A percentile compares a stretch with the other conserved stretches of the same genome.
phyloP scores from a whole-genome alignment of 352 stramenopile genomes.

The Pythium scleroteichum region DNA sequence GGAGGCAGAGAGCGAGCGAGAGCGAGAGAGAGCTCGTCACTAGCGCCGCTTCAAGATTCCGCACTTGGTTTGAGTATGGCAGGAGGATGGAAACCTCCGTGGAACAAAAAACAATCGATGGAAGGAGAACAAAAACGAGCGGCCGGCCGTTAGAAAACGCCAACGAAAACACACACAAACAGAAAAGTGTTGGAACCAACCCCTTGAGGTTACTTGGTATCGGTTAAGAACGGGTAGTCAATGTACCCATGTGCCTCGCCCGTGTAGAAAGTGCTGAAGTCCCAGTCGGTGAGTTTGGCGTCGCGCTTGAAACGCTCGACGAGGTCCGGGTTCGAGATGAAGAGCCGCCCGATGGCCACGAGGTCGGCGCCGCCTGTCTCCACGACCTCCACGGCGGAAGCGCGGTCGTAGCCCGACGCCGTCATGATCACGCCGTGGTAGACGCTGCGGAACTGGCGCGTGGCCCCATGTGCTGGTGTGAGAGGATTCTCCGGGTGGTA shows the following conservation, averaged over 20 bases:
- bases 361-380: constrained; percentile 30
- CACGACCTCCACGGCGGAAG: constrained; percentile 31
- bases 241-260: constrained; percentile 50
- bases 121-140: not conserved
- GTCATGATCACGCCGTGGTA: constrained; percentile 33
- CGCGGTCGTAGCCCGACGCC: constrained; percentile 26
- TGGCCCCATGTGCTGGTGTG: constrained; percentile 43
- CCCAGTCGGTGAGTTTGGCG: constrained; percentile 33
- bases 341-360: constrained; percentile 42
- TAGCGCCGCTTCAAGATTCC: constrained; percentile 21
- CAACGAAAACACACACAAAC: constrained; percentile 3
- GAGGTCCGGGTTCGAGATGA: constrained; percentile 55
- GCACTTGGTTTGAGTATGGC: constrained; percentile 18
- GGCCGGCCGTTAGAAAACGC: not conserved
- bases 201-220: not conserved
- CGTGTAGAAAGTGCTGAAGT: constrained; percentile 50
- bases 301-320: constrained; percentile 33
- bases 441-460: constrained; percentile 25
- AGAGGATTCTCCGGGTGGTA: constrained; percentile 43
- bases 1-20: not conserved
- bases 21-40: constrained; percentile 1
- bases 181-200: not conserved
- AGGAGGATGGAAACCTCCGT: not conserved
- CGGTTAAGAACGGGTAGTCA: constrained; percentile 46
- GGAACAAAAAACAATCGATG: constrained; percentile 9